These are phyloP conservation scores for Nitzschia sp. DNA, from an alignment of 108 stramenopile genomes.

Conservation along the genomic window DNA sequence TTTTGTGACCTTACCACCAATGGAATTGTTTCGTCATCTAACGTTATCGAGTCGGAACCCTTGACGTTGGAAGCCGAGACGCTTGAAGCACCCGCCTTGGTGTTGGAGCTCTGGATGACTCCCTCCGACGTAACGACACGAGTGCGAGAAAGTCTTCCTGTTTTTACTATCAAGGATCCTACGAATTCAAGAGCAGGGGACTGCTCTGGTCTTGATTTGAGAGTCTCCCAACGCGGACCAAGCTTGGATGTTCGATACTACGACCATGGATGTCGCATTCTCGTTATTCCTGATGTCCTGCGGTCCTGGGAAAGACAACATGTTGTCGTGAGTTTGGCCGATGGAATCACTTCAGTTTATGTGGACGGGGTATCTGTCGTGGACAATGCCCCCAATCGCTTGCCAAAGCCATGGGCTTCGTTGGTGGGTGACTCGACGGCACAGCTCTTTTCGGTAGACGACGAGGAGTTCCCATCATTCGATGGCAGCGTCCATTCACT, in stretches of 20 bases:
- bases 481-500: slow-evolving; percentile 3
- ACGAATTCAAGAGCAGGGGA: neutral
- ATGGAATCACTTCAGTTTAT: slow-evolving; percentile 1
- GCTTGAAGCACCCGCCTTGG: neutral
- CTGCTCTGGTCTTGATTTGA: slow-evolving; percentile 2
- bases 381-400: slow-evolving; percentile 9
- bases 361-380: slow-evolving; percentile 14
- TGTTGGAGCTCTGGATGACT: slow-evolving; percentile 18
- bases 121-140: neutral
- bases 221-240: neutral
- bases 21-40: no score
- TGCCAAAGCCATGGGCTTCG: neutral
- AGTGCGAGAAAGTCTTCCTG: neutral
- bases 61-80: no score
- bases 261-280: slow-evolving; percentile 7
- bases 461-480: neutral
- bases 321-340: neutral
- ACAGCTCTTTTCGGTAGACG: neutral
- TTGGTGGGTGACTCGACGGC: neutral
- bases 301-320: neutral
- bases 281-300: slow-evolving; percentile 8
- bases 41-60: no score
- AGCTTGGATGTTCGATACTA: slow-evolving; percentile 17
- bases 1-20: no score
- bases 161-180: slow-evolving; percentile 7